A percentile compares a stretch with the other conserved stretches of the same genome.
Evolutionary conservation across 352 stramenopile genomes (phyloP).

Genomic region (Globisporangium spinosum): DNA sequence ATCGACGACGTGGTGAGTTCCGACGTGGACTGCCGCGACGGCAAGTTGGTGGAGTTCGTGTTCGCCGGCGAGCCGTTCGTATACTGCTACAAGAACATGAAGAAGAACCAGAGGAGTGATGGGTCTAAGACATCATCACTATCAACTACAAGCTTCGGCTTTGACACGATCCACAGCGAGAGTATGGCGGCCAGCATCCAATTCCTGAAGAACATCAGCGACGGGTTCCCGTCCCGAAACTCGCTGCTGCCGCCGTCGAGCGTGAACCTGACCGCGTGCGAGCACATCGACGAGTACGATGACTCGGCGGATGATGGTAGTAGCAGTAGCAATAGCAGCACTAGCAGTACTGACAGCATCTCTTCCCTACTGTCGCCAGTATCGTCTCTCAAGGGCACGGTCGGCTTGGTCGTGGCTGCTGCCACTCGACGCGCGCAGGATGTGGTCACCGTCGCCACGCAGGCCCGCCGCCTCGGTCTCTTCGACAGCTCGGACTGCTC

Average conservation of each 20-base stretch:
- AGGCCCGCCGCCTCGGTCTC: neutral
- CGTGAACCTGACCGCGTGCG: neutral
- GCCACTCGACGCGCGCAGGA: neutral
- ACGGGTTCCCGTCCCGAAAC: slow-evolving; percentile 14
- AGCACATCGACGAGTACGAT: neutral
- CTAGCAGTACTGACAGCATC: no score
- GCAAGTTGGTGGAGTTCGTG: slow-evolving; percentile 28
- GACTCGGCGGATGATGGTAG: no score
- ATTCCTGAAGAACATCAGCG: slow-evolving; percentile 18
- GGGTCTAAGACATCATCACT: neutral
- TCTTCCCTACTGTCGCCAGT: no score
- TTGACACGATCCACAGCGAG: slow-evolving; percentile 16
- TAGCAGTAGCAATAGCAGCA: no score
- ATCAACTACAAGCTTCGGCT: neutral
- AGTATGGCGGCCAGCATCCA: slow-evolving; percentile 19
- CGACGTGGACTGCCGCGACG: slow-evolving; percentile 16
- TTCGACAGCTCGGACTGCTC: neutral
- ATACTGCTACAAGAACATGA: slow-evolving; percentile 18
- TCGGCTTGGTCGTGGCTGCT: neutral
- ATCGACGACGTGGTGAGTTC: slow-evolving; percentile 21
- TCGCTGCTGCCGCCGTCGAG: slow-evolving; percentile 14
- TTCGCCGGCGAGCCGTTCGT: slow-evolving; percentile 30
- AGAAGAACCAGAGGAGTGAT: neutral
- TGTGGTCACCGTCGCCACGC: neutral
- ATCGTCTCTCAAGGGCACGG: neutral